Conservation (phyloP, 306 rosid species). For the Comarum palustre region DNA sequence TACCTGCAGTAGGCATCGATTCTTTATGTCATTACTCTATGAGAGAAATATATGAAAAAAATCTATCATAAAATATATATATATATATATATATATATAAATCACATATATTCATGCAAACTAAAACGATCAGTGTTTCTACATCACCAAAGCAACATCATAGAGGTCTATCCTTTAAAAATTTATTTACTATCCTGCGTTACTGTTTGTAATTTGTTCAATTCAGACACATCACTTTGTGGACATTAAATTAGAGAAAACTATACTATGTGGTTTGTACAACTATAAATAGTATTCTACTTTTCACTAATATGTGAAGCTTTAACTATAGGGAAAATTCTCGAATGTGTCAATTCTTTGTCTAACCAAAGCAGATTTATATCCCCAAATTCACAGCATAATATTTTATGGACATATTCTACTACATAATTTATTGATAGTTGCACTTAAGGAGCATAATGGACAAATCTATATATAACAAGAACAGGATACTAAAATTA, state of each 20-base stretch:
- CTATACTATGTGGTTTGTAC: neutral
- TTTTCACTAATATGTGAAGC: neutral
- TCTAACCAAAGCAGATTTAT: neutral
- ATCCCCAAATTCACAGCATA: too few species aligned
- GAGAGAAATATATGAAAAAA: slow-evolving; percentile 9
- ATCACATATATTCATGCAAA: neutral
- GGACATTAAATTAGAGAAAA: neutral
- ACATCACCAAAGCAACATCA: neutral
- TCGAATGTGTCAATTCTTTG: neutral
- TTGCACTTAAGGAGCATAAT: too few species aligned
- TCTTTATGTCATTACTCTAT: neutral
- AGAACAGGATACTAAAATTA: neutral
- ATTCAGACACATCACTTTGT: neutral
- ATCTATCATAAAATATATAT: neutral
- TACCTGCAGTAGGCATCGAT: slow-evolving; percentile 56
- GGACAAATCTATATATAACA: neutral
- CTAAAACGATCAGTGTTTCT: neutral
- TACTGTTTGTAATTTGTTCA: neutral
- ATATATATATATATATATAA: too few species aligned
- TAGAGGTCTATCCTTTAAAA: neutral
- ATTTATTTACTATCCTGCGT: slow-evolving; percentile 3
- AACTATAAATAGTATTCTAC: neutral
- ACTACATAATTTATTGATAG: too few species aligned
- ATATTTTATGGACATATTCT: too few species aligned
- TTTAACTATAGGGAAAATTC: neutral